A percentile compares a stretch with the other conserved stretches of the same genome.
These are phyloP conservation scores for Erysimum pusillum DNA, from an alignment of 441 rosid species.

Conservation along the genomic window DNA sequence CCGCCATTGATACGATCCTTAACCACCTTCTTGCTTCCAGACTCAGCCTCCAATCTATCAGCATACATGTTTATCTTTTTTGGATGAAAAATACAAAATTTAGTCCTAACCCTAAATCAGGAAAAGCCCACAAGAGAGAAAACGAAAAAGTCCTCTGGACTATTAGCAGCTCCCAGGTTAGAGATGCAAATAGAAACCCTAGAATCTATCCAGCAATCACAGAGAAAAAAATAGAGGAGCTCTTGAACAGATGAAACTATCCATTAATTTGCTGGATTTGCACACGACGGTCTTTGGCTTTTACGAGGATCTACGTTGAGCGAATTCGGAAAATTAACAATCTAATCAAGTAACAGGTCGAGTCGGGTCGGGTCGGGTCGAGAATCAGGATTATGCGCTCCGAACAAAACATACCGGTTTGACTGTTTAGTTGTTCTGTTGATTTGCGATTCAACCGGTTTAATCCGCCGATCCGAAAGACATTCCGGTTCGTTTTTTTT, in stretches of 20 bases:
- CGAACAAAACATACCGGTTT: slow-evolving; percentile 13
- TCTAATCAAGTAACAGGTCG: slow-evolving; percentile 27
- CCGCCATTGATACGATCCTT: slow-evolving; percentile 85
- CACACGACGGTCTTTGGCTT: slow-evolving; percentile 25
- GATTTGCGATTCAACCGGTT: slow-evolving; percentile 26
- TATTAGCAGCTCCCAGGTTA: slow-evolving; percentile 13
- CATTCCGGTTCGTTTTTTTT: neutral
- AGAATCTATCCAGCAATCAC: slow-evolving; percentile 31
- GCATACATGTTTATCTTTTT: slow-evolving; percentile 71
- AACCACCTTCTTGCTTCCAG: slow-evolving; percentile 57
- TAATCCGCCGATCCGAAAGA: neutral
- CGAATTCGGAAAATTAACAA: slow-evolving; percentile 9
- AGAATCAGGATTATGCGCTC: slow-evolving; percentile 16
- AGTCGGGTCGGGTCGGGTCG: slow-evolving; percentile 22
- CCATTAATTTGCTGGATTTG: slow-evolving; percentile 1
- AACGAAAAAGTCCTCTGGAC: neutral
- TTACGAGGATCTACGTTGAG: slow-evolving; percentile 30
- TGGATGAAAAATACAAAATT: slow-evolving; percentile 5
- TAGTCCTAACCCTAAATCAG: slow-evolving; percentile 55
- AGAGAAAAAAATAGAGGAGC: slow-evolving; percentile 27
- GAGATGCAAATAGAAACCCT: slow-evolving; percentile 36
- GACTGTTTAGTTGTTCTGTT: neutral
- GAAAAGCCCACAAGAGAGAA: slow-evolving; percentile 21
- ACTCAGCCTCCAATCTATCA: slow-evolving; percentile 79
- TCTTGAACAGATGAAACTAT: slow-evolving; percentile 21